These are phyloP conservation scores for Saccharomycopsis oosterbeekiorum DNA, from an alignment of 805 yeast species.

Conservation along the genomic window DNA sequence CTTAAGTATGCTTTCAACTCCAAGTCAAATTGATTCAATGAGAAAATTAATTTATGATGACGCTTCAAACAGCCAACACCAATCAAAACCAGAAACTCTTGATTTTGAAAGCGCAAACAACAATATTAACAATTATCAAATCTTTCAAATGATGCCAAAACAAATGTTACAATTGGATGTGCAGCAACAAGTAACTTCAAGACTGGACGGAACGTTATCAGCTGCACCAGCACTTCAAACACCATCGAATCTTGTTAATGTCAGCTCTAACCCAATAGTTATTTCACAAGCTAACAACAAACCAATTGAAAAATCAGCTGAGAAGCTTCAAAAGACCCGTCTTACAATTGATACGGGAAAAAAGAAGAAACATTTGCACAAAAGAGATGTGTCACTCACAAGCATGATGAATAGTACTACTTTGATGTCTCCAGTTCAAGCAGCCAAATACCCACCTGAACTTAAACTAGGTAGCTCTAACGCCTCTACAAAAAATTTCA, in stretches of 20 bases:
- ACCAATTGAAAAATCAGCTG: neutral
- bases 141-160: neutral
- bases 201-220: neutral
- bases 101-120: neutral
- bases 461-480: neutral
- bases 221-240: neutral
- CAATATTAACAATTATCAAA: neutral
- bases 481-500: slow-evolving; percentile 6
- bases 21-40: neutral
- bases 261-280: neutral
- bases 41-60: neutral
- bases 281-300: neutral
- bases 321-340: neutral
- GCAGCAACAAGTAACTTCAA: neutral
- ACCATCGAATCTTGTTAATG: neutral
- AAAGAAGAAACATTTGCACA: slow-evolving; percentile 2
- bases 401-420: slow-evolving; percentile 12
- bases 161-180: neutral
- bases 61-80: neutral
- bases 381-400: slow-evolving; percentile 9
- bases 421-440: slow-evolving; percentile 13
- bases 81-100: neutral
- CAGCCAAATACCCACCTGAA: slow-evolving; percentile 7
- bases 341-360: neutral
- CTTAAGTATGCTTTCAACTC: neutral